Evolutionary conservation across 352 stramenopile species (phyloP).

Genomic region (Phytophthora idaei): DNA sequence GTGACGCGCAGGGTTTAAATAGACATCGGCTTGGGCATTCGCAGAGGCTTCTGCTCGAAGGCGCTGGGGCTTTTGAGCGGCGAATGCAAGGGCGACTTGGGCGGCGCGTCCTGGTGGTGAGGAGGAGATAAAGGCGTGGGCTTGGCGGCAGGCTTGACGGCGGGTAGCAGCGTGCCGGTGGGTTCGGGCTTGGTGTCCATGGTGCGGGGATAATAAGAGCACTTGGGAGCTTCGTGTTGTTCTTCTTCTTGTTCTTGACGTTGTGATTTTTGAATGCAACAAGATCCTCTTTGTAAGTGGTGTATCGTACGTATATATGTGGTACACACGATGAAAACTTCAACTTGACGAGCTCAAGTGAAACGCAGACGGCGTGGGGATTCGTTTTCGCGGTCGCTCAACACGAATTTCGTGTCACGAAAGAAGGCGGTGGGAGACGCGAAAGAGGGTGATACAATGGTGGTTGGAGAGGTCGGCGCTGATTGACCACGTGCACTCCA

Average conservation of each 20-base stretch:
- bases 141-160: constrained; percentile 14
- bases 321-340: constrained; percentile 3
- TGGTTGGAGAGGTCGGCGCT: too few species aligned
- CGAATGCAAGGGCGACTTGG: constrained; percentile 27
- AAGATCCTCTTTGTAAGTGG: constrained; percentile 9
- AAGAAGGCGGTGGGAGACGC: background rate
- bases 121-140: constrained; percentile 2
- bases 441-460: background rate
- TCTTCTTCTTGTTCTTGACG: constrained; percentile 11
- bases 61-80: constrained; percentile 53
- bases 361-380: background rate
- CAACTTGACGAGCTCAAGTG: background rate
- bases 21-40: constrained; percentile 72
- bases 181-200: constrained; percentile 25
- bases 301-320: background rate
- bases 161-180: background rate
- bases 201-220: background rate
- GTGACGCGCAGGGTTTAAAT: constrained; percentile 40
- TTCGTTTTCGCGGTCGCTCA: background rate
- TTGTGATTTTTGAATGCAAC: constrained; percentile 3
- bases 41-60: constrained; percentile 65
- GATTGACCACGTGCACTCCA: background rate
- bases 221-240: constrained; percentile 8
- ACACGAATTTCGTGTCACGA: background rate
- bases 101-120: background rate